Percentiles rank a stretch among this genome's conserved stretches.
Conservation (phyloP, 495 filamentous ascomycete species). For the Xylaria acuta region DNA sequence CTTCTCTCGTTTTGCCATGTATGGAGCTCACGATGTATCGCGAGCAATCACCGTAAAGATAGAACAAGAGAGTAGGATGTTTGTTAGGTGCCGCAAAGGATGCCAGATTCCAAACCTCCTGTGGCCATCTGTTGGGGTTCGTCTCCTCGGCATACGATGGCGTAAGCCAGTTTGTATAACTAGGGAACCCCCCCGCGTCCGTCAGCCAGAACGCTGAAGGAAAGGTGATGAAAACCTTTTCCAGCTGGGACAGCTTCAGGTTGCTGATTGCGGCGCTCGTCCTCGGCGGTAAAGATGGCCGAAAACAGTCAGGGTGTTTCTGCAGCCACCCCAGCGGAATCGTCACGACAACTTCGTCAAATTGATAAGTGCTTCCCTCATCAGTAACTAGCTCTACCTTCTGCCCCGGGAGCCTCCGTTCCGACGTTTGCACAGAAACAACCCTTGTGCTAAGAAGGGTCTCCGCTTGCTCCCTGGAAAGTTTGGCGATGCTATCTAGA, state of each 20-base stretch:
- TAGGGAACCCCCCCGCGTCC: background rate
- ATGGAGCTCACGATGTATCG: background rate
- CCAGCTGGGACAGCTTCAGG: background rate
- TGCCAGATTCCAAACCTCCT: background rate
- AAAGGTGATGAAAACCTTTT: background rate
- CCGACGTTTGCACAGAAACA: background rate
- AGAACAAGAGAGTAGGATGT: background rate
- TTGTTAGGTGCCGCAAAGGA: background rate
- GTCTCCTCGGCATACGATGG: background rate
- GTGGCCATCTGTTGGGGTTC: background rate
- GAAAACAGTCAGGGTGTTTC: background rate
- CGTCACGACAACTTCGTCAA: no score
- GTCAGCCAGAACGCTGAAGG: background rate
- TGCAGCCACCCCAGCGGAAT: background rate
- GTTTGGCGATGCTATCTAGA: background rate
- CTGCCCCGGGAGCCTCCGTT: background rate
- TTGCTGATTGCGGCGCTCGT: background rate
- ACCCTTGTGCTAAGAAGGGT: background rate
- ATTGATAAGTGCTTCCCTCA: background rate
- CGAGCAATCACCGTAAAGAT: background rate
- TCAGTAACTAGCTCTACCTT: background rate
- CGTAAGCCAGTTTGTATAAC: background rate
- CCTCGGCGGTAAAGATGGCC: background rate
- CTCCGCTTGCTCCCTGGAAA: background rate
- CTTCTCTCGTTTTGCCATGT: background rate